Evolutionary conservation across 192 early-diverging fungal species (phyloP), one percentile per base, ranked within the genome.

Genomic region (Lobosporangium transversale): DNA sequence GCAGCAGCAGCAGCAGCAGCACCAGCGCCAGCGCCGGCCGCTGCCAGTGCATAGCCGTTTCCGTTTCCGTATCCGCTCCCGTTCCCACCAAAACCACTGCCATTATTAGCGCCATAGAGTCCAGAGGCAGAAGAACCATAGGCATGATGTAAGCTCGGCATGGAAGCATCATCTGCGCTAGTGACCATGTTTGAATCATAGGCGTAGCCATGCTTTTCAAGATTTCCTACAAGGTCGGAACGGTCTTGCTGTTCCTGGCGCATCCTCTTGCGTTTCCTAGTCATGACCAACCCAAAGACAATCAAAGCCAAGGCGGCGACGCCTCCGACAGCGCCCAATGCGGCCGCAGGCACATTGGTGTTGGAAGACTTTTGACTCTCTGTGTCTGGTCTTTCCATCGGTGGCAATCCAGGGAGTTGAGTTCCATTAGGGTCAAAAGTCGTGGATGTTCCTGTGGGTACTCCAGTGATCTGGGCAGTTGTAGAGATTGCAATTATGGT

Each of bases 271-370:
- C 55, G 36, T 20, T 40, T 64, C 2, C 70, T 31, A 18, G 61
- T 74, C 62, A 74, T 35, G 23, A 74, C 70, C 20, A 74, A 35
- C 30, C 70, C 70, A 74, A 74, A 74, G 49, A 74, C 70, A 36
- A 74, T 65, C 70, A 74, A 44, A 12, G 62, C 62, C 47, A 74
- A 21, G 10, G 70, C 70, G 24, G 70, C 70, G 1, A 59, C 62
- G 6, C 62, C 70, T 8, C 55, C 62, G 9, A 74, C 70, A 27
- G 62, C 55, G 2, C 48, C 62, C 42, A 74, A 51, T 0, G 70
- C 54, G 2, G 62, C 62, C 1, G 48, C 43, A 12, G 70, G 62
- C 20, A 74, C 70, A 24, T 65, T 74, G 3, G 53, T 33, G 36
- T 36, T 32, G 32, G 50, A 15, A 2, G 59, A 6, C 2, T 49